Conservation (phyloP, 2,329 filamentous ascomycete species). For the Tolypocladium amazonense region DNA sequence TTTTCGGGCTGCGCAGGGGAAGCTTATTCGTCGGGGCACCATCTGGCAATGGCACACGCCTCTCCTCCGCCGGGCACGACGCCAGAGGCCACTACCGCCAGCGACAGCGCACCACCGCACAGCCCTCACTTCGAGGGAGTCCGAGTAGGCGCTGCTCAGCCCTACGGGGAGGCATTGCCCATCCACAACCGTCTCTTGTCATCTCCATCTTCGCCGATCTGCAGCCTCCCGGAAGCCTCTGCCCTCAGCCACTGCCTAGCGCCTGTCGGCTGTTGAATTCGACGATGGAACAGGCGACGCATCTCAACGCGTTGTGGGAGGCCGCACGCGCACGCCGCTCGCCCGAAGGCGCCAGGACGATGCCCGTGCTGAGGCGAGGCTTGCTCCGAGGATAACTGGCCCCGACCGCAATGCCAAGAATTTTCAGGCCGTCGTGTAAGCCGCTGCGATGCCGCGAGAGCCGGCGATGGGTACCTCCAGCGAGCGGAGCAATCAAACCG, state of each 20-base stretch:
- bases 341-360: background rate
- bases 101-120: background rate
- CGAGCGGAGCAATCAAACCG: background rate
- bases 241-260: background rate
- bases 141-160: background rate
- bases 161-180: background rate
- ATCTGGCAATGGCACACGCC: background rate
- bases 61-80: no score
- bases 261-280: background rate
- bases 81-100: no score
- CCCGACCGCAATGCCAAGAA: background rate
- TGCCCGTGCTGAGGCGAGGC: background rate
- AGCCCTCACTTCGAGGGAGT: no score
- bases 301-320: background rate
- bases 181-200: background rate
- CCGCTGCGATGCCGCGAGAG: background rate
- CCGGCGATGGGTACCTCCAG: background rate
- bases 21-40: background rate
- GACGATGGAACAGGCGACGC: background rate
- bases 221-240: background rate
- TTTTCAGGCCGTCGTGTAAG: background rate
- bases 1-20: background rate
- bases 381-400: background rate
- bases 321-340: background rate
- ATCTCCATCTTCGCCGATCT: background rate